Base-by-base conservation (phyloP, 768 basidiomycete genomes). In the Xerocomellus dryophilus region DNA sequence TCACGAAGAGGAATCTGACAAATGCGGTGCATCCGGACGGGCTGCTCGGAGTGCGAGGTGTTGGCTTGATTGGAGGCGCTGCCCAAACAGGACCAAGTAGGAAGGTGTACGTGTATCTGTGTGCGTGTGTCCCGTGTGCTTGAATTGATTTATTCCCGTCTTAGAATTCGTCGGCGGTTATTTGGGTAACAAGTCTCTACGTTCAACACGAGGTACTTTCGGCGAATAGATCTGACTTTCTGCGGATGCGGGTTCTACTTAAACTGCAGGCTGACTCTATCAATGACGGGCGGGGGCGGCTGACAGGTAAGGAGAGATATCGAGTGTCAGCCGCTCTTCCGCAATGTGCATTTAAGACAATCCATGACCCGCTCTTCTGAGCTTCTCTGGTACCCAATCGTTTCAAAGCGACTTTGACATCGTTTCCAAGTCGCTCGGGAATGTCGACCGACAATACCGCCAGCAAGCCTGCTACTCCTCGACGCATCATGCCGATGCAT, bases 1-100 rank as follows among this genome's bases (percentile, higher is more conserved):
- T 80, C 66, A 80, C 83, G 56, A 84, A 87, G 57, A 63, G 62
- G 11, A 77, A 83, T 63, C 86, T 88, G 0, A 75, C 80, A 29
- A 87, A 91, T 61, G 54, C 49, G 12, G 59, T 64, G 40, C 66
- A 72, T 23, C 57, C 66, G 0, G 82, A 83, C 20, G 85, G 86
- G 1, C 83, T 86, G 65, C 78, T 92, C 39, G 81, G 84, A 9
- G 72, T 80, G 57, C 73, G 78, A 78, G 56, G 68, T 74, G 46
- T n/a, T n/a, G n/a, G n/a, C n/a, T 61, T 88, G 46, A 73, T 78
- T 56, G 73, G 75, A 42, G 76, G 66, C 0, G 74, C 63, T 9
- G 68, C 63, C 44, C 64, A 66, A 40, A 59, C 45, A 36, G 39
- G 71, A 69, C 27, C 54, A 66, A 39, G 53, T 77, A 4, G 72